phyloP scores from a whole-genome alignment of 2,329 filamentous ascomycete genomes.

The Pestalotiopsis sp. region DNA sequence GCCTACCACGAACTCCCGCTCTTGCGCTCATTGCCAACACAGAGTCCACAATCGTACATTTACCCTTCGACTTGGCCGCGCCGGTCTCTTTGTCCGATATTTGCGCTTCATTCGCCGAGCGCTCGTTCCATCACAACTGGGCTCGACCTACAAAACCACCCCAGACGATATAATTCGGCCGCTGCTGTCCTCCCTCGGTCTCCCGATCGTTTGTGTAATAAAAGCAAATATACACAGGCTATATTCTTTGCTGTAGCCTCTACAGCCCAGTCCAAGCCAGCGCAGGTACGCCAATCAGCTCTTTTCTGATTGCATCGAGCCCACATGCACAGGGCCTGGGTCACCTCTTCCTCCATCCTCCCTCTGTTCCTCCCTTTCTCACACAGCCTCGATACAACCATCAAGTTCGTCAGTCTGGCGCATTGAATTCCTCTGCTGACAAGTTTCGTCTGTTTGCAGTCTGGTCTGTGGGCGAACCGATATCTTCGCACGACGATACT shows the following conservation, averaged over 20 bases:
- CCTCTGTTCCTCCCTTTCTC: neutral
- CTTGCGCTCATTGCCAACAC: neutral
- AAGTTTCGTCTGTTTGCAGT: neutral
- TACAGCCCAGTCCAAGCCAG: neutral
- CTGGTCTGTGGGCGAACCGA: neutral
- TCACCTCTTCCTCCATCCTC: neutral
- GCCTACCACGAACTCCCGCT: neutral
- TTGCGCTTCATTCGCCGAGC: neutral
- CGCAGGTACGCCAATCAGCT: neutral
- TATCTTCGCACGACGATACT: neutral
- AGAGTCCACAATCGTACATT: neutral
- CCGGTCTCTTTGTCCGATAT: neutral
- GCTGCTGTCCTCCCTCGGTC: neutral
- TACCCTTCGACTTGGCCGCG: neutral
- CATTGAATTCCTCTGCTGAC: constrained; percentile 1
- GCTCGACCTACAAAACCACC: neutral
- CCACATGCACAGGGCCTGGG: neutral
- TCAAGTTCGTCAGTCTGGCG: neutral
- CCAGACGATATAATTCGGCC: neutral
- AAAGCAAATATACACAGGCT: neutral
- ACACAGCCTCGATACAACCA: neutral
- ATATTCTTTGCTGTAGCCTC: neutral
- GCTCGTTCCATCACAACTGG: neutral
- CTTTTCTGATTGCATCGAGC: neutral
- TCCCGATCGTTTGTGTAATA: neutral